Evolutionary conservation across 2,329 filamentous ascomycete genomes (phyloP).

Genomic region (Aspergillus carbonarius): DNA sequence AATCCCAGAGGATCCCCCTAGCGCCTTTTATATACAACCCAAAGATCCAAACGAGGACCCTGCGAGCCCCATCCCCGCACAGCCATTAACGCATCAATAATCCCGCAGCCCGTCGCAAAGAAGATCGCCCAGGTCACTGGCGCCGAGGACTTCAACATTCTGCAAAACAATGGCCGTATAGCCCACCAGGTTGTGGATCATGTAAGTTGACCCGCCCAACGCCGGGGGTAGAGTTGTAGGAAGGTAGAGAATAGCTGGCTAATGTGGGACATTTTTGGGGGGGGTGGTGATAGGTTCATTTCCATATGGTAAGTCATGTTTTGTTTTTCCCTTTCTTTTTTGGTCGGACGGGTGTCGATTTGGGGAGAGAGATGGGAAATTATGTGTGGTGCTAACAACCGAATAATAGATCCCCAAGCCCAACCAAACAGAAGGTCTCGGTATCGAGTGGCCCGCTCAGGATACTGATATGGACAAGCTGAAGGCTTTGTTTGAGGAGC

Average conservation of each 20-base stretch:
- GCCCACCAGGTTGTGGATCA: constrained; percentile 94
- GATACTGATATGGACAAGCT: constrained; percentile 76
- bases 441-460: constrained; percentile 75
- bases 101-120: constrained; percentile 70
- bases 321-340: neutral
- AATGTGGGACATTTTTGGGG: neutral
- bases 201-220: constrained; percentile 53
- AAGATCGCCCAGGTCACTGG: constrained; percentile 77
- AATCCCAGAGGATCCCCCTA: too few species aligned
- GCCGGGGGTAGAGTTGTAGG: neutral
- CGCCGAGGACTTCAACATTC: constrained; percentile 80
- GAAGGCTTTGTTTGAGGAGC: constrained; percentile 74
- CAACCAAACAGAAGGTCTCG: constrained; percentile 75
- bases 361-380: too few species aligned
- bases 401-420: constrained; percentile 81
- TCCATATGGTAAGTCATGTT: constrained; percentile 72
- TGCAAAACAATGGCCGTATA: constrained; percentile 92
- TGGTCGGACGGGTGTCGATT: constrained; percentile 2
- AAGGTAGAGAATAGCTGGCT: neutral
- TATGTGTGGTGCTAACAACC: neutral
- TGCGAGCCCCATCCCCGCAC: neutral
- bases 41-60: neutral
- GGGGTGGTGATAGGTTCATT: constrained; percentile 68
- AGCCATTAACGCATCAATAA: constrained; percentile 7
- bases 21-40: too few species aligned